Conservation (phyloP, 2,329 filamentous ascomycete species). For the Aspergillus flavus region DNA sequence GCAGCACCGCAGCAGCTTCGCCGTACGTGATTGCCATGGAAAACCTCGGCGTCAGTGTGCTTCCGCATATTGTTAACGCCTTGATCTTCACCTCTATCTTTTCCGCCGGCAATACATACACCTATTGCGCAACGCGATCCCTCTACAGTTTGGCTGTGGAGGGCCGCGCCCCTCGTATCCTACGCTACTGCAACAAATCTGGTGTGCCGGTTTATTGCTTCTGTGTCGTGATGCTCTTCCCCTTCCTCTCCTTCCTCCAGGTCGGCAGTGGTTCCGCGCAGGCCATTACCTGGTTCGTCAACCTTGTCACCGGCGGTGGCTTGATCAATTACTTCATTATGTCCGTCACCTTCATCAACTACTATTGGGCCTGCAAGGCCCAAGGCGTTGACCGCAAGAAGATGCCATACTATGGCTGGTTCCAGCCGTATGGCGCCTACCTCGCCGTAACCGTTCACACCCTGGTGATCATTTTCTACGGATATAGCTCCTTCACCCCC, state of each 20-base stretch:
- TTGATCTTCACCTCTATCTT: constrained; percentile 57
- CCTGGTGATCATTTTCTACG: constrained; percentile 46
- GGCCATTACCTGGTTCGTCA: constrained; percentile 59
- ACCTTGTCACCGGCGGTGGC: constrained; percentile 59
- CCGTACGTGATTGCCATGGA: constrained; percentile 67
- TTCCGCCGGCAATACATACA: constrained; percentile 59
- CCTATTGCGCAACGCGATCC: constrained; percentile 56
- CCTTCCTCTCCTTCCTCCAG: constrained; percentile 57
- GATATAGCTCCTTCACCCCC: constrained; percentile 55
- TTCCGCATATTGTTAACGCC: constrained; percentile 63
- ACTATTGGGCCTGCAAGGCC: constrained; percentile 57
- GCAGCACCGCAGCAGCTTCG: constrained; percentile 55
- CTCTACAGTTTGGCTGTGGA: constrained; percentile 58
- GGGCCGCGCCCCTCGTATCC: constrained; percentile 56
- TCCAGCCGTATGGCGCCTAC: constrained; percentile 60
- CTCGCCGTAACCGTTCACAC: not conserved
- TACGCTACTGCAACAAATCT: constrained; percentile 61
- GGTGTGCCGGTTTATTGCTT: constrained; percentile 66
- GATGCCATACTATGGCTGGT: constrained; percentile 60
- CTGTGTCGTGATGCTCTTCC: constrained; percentile 56
- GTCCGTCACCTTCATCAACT: constrained; percentile 60
- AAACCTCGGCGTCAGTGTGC: constrained; percentile 55
- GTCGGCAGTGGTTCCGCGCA: constrained; percentile 52
- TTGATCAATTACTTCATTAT: constrained; percentile 65
- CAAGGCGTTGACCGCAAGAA: constrained; percentile 55